phyloP scores from a whole-genome alignment of 1,284 basidiomycete genomes.

The Cutaneotrichosporon dermatis region DNA sequence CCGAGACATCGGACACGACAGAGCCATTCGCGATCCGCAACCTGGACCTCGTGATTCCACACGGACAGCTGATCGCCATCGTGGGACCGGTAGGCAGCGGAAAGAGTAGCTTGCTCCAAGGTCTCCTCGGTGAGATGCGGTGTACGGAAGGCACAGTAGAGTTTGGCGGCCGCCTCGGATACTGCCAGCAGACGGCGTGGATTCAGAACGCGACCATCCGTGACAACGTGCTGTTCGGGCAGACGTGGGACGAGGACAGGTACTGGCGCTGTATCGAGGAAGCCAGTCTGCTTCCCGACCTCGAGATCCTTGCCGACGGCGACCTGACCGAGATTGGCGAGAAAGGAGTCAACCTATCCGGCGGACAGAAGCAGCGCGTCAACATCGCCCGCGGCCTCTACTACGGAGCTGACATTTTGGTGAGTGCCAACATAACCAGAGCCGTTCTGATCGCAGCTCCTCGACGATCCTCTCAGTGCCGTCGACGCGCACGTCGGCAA shows the following conservation, averaged over 20 bases:
- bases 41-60: conserved; percentile 56
- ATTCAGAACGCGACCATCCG: conserved; percentile 73
- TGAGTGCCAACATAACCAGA: background rate
- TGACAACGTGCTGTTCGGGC: conserved; percentile 61
- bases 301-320: conserved; percentile 65
- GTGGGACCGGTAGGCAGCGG: conserved; percentile 58
- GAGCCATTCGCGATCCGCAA: conserved; percentile 54
- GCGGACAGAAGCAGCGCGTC: conserved; percentile 51
- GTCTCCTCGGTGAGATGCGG: conserved; percentile 67
- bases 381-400: conserved; percentile 75
- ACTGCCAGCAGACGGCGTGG: conserved; percentile 75
- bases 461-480: conserved; percentile 74
- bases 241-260: conserved; percentile 60
- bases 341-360: conserved; percentile 50
- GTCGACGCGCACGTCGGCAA: conserved; percentile 84
- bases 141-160: conserved; percentile 54
- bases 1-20: background rate
- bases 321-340: conserved; percentile 58
- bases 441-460: conserved; percentile 53
- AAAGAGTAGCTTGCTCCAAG: conserved; percentile 65
- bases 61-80: conserved; percentile 61
- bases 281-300: conserved; percentile 61
- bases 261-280: conserved; percentile 64
- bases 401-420: conserved; percentile 68
- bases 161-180: conserved; percentile 67